phyloP scores from a whole-genome alignment of 495 filamentous ascomycete species.

The Xylaria sp. region DNA sequence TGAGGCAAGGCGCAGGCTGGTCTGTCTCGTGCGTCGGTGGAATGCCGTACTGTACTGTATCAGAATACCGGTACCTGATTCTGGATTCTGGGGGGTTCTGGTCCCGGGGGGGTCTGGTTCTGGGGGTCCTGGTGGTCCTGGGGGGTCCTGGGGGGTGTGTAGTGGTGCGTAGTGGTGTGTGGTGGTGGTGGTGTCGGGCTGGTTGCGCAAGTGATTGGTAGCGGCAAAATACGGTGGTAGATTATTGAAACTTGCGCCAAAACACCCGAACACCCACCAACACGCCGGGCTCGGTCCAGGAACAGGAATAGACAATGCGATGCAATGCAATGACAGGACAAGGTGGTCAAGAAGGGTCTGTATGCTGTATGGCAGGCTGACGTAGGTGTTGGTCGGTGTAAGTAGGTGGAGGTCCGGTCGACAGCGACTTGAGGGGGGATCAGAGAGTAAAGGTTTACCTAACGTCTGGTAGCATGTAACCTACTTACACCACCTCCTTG shows the following conservation, averaged over 20 bases:
- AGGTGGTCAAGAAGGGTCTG: neutral
- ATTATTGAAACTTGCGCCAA: slow-evolving; percentile 30
- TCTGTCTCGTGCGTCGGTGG: slow-evolving; percentile 27
- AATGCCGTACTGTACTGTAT: slow-evolving; percentile 34
- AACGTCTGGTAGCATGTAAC: neutral
- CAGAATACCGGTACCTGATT: slow-evolving; percentile 24
- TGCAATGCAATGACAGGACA: neutral
- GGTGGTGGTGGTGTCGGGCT: slow-evolving; percentile 21
- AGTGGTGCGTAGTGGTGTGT: no score
- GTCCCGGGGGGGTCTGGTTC: no score
- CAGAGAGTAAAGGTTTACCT: neutral
- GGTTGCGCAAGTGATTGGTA: slow-evolving; percentile 30
- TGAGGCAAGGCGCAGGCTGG: slow-evolving; percentile 24
- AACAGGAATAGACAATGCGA: neutral
- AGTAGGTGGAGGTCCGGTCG: neutral
- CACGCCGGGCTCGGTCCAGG: neutral
- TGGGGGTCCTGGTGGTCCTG: no score
- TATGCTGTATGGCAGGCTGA: neutral
- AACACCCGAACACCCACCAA: slow-evolving; percentile 25
- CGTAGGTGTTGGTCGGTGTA: slow-evolving; percentile 7
- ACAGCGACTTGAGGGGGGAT: neutral
- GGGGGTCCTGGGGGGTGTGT: no score
- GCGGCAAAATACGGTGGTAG: slow-evolving; percentile 26
- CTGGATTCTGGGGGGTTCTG: no score
- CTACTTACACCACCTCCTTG: neutral